Base-by-base conservation (phyloP, 305 asterid genomes). In the Rubia balearica region DNA sequence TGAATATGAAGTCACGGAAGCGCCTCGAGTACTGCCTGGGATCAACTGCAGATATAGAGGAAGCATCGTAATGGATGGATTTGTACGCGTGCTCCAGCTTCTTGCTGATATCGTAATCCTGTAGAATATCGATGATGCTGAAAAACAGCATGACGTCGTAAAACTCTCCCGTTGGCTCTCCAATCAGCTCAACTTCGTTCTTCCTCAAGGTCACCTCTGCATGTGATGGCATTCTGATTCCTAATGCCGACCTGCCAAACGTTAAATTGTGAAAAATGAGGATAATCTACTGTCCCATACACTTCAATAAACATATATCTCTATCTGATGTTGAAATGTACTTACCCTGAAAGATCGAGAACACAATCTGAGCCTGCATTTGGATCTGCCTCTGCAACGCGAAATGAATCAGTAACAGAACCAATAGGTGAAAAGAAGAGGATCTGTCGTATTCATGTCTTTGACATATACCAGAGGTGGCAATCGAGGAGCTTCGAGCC, bases 51-150 rank as follows among this genome's bases (percentile, higher is more conserved):
- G 98, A 94, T 64, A 91, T 91, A 65, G 96, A 91, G 17, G 91
- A 84, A 14, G 97, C 83, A 56, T 94, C 98, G 33, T 83, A 85
- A 48, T 93, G 97, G 76, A 93, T 83, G 9, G 98, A 85, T 82
- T 93, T 93, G 84, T 91, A 91, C 8, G 97, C 97, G 73, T 94
- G 98, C 77, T 94, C 98, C 13, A 94, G 95, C 88, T 88, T 94
- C 88, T 94, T 94, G 84, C 96, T 88, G 61, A 92, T 90, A 64
- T 90, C 98, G 43, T 90, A 92, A 69, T 90, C 97, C 73, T 92
- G 98, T 30, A 90, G 77, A 62, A 93, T 91, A 85, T 94, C 98
- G 27, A 94, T 94, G 36, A 94, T 88, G n/a, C 98, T 92, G 56
- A 94, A 88, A 65, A 89, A 93, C 19, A 94, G 84, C 75, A 91